Evolutionary conservation across 352 stramenopile genomes (phyloP).

Genomic region (Albugo laibachii): DNA sequence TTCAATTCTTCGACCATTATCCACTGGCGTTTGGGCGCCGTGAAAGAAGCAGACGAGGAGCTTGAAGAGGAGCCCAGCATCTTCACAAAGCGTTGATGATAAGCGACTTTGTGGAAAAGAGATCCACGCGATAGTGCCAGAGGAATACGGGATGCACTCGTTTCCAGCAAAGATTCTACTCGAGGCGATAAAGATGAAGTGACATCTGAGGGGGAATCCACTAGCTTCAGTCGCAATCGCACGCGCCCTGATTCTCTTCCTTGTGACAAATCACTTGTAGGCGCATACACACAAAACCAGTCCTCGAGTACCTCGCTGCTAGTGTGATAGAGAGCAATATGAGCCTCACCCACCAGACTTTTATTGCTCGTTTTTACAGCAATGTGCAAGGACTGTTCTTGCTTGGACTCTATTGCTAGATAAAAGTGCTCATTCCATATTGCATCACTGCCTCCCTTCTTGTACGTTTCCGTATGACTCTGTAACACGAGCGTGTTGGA

Average conservation of each 20-base stretch:
- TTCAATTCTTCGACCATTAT: slow-evolving; percentile 17
- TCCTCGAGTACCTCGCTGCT: slow-evolving; percentile 26
- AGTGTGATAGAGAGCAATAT: slow-evolving; percentile 21
- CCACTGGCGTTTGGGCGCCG: slow-evolving; percentile 32
- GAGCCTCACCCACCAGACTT: slow-evolving; percentile 35
- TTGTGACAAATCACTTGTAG: not conserved
- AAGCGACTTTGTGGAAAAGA: slow-evolving; percentile 66
- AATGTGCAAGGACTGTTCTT: slow-evolving; percentile 26
- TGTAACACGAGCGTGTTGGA: too few relatives aligned
- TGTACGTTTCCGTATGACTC: slow-evolving; percentile 32
- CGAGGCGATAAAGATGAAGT: slow-evolving; percentile 11
- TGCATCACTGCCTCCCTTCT: slow-evolving; percentile 62
- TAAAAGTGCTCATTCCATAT: slow-evolving; percentile 74
- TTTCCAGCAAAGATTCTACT: too few relatives aligned
- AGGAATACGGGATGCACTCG: slow-evolving; percentile 8
- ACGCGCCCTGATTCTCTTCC: slow-evolving; percentile 15
- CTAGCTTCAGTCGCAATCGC: slow-evolving; percentile 49
- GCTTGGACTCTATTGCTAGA: slow-evolving; percentile 21
- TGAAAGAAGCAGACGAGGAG: not conserved
- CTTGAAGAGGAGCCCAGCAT: not conserved
- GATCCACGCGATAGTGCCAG: slow-evolving; percentile 24
- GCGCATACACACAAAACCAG: too few relatives aligned
- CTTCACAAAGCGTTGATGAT: slow-evolving; percentile 29
- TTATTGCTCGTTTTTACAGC: slow-evolving; percentile 47
- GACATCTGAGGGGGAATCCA: slow-evolving; percentile 11